These are phyloP conservation scores for Avicennia marina DNA, from an alignment of 257 asterid genomes.

Conservation along the genomic window DNA sequence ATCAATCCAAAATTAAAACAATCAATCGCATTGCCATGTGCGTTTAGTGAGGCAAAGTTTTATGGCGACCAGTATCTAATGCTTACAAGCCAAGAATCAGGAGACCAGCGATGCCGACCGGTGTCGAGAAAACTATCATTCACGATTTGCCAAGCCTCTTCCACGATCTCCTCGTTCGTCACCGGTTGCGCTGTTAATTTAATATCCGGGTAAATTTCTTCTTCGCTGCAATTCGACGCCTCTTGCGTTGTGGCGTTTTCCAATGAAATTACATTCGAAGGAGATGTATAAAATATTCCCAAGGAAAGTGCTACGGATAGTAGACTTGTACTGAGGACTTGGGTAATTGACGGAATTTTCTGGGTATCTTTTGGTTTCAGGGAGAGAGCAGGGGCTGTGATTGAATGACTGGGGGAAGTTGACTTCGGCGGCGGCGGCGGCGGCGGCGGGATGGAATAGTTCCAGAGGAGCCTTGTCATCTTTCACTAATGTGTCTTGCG, in stretches of 20 bases:
- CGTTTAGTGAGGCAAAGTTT: background rate
- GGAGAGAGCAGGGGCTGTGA: background rate
- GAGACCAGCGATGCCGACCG: conserved; percentile 57
- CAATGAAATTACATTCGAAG: conserved; percentile 30
- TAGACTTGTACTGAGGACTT: conserved; percentile 34
- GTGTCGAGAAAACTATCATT: conserved; percentile 72
- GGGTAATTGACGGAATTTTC: conserved; percentile 18
- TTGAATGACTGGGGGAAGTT: background rate
- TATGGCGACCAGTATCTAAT: background rate
- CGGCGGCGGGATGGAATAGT: conserved; percentile 24
- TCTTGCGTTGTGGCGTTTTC: conserved; percentile 24
- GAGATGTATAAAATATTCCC: conserved; percentile 51
- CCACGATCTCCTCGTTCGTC: conserved; percentile 77
- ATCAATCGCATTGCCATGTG: background rate
- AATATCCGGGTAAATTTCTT: conserved; percentile 30
- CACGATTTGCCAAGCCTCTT: conserved; percentile 95
- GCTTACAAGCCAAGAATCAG: conserved; percentile 52
- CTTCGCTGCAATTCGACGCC: conserved; percentile 55
- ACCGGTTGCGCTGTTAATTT: conserved; percentile 25
- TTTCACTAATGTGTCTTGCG: too few relatives aligned
- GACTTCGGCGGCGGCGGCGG: conserved; percentile 10
- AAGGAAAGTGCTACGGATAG: conserved; percentile 56
- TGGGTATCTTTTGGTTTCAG: conserved; percentile 9
- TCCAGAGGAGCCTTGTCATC: conserved; percentile 49
- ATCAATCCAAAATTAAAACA: conserved; percentile 11